phyloP scores from a whole-genome alignment of 192 early-diverging fungal species.

The Coemansia guatemalensis region DNA sequence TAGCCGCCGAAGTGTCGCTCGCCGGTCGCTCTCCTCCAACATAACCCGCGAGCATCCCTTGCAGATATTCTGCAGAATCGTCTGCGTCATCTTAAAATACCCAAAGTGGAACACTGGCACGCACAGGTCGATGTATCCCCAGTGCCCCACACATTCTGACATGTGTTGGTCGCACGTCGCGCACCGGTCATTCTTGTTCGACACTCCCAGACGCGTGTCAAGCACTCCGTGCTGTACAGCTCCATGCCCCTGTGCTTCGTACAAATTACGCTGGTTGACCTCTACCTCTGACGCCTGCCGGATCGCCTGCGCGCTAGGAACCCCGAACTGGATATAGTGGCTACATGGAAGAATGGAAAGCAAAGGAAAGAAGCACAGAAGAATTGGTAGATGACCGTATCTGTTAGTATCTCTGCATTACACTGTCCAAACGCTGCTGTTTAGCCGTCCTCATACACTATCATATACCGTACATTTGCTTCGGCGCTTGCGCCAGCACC shows the following conservation, averaged over 20 bases:
- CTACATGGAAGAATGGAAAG: conserved; percentile 41
- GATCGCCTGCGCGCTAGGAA: conserved; percentile 85
- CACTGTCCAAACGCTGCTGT: too few relatives aligned
- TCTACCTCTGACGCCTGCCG: conserved; percentile 88
- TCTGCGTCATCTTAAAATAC: conserved; percentile 88
- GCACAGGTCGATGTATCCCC: conserved; percentile 87
- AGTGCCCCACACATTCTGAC: conserved; percentile 95
- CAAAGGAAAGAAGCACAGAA: neutral
- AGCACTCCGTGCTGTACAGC: conserved; percentile 87
- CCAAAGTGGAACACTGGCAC: conserved; percentile 98
- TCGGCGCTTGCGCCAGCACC: conserved; percentile 65
- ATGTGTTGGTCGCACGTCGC: conserved; percentile 86
- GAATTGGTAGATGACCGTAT: neutral
- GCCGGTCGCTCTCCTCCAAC: conserved; percentile 75
- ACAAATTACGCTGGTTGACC: conserved; percentile 86
- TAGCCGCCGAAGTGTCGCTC: conserved; percentile 67
- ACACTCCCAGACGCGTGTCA: conserved; percentile 84
- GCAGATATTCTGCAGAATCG: conserved; percentile 95
- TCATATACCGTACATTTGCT: conserved; percentile 67
- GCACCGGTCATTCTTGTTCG: conserved; percentile 81
- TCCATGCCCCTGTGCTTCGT: conserved; percentile 64
- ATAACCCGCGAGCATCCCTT: conserved; percentile 91
- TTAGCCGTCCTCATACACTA: neutral
- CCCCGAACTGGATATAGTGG: conserved; percentile 94
- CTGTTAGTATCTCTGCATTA: neutral